phyloP scores from a whole-genome alignment of 2,329 filamentous ascomycete genomes.

The Neofusicoccum sp. region DNA sequence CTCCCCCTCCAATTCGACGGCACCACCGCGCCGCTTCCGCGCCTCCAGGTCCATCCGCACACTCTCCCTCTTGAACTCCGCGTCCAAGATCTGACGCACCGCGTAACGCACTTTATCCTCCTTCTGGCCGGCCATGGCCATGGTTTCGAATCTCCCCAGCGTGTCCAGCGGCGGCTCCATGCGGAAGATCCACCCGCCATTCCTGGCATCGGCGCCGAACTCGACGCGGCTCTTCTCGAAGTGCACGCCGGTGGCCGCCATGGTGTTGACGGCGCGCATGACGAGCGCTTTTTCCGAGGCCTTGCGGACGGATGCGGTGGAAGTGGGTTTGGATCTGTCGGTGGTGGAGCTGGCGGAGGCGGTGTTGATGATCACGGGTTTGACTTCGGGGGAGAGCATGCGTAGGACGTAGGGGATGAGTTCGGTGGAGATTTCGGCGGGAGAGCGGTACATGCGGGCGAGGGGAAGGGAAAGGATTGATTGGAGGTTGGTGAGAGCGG shows the following conservation, averaged over 20 bases:
- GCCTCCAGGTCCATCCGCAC: slow-evolving; percentile 64
- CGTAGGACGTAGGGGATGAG: slow-evolving; percentile 81
- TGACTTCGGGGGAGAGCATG: slow-evolving; percentile 84
- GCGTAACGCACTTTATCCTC: slow-evolving; percentile 82
- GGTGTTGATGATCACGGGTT: slow-evolving; percentile 81
- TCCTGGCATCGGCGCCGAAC: slow-evolving; percentile 52
- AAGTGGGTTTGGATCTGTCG: slow-evolving; percentile 34
- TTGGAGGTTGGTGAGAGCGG: slow-evolving; percentile 71
- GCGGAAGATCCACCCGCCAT: slow-evolving; percentile 76
- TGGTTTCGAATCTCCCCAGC: slow-evolving; percentile 72
- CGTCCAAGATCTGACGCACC: slow-evolving; percentile 87
- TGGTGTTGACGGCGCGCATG: slow-evolving; percentile 72
- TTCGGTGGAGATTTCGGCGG: slow-evolving; percentile 74
- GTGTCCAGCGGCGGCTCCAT: slow-evolving; percentile 92
- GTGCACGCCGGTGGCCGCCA: slow-evolving; percentile 77
- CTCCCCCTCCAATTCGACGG: slow-evolving; percentile 28
- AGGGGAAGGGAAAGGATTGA: slow-evolving; percentile 69
- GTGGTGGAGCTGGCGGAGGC: slow-evolving; percentile 53
- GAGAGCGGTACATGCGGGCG: slow-evolving; percentile 73
- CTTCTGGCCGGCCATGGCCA: slow-evolving; percentile 51
- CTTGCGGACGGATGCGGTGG: slow-evolving; percentile 81
- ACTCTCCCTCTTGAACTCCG: slow-evolving; percentile 77
- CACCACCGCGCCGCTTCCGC: slow-evolving; percentile 54
- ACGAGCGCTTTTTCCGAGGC: slow-evolving; percentile 82
- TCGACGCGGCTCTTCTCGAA: slow-evolving; percentile 82